Base-by-base conservation (phyloP, 305 asterid genomes). In the Plantago lanceolata region DNA sequence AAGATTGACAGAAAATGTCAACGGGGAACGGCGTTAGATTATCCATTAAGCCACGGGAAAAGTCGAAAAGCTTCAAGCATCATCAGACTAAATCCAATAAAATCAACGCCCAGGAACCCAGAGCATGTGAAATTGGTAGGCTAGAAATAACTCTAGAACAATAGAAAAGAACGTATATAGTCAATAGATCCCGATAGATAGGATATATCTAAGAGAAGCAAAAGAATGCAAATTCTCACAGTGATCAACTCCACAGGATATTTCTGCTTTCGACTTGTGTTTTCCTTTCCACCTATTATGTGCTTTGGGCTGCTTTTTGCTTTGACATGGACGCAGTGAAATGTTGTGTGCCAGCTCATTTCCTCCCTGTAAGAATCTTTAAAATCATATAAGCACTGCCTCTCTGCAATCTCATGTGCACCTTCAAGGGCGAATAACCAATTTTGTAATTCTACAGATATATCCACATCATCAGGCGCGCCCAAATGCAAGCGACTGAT, bases 381-480 rank as follows among this genome's bases (percentile, higher is more conserved):
- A 72, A 68, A 71, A 70, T 76, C 71, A 68, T 54, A 65, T 70
- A 64, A 64, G 79, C 65, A 61, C 77, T 77, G 75, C 58, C 80
- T 83, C 64, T 79, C 85, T 50, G 65, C 78, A 64, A 80, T 71
- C 72, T 92, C 95, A 69, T 85, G 76, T 19, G 84, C 89, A 69
- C 93, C 90, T 85, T 94, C 99, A 50, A 94, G 89, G 70, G 97
- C 94, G 79, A 94, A 94, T 79, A 90, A 72, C 99, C 97, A 94
- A 73, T 94, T 95, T 76, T 82, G 88, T 71, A 94, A 75, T 69
- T 94, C 93, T 66, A 94, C 68, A 31, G 91, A 76, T 68, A 94
- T 61, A 58, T 90, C 88, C 78, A 90, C 84, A 60, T 94, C 96
- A 84, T 94, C 96, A 54, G 97, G 99, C 44, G 79, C 71, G 64